Evolutionary conservation across 345 rosid species (phyloP).

Genomic region (Lenwebbia sp.): DNA sequence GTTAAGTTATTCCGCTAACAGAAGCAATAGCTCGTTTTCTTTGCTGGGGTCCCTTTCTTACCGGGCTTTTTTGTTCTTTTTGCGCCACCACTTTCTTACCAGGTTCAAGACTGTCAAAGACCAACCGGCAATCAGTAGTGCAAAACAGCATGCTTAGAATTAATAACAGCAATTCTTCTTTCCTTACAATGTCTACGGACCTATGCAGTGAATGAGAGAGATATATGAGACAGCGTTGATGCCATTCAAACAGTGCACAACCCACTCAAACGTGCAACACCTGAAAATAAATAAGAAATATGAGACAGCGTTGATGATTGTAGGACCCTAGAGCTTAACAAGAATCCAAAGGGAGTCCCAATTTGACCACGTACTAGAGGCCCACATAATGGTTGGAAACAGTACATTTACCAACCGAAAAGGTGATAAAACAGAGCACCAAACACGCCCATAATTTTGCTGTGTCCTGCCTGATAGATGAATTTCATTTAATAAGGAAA

Average conservation of each 20-base stretch:
- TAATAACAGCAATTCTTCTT: not conserved
- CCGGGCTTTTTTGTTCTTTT: not conserved
- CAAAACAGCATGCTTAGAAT: not conserved
- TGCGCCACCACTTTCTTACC: not conserved
- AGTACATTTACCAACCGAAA: not conserved
- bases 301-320: not conserved
- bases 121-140: not conserved
- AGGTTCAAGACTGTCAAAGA: not conserved
- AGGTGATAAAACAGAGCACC: not conserved
- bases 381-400: not conserved
- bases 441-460: not conserved
- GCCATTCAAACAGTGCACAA: not conserved
- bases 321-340: not conserved
- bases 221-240: not conserved
- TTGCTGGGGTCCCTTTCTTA: not conserved
- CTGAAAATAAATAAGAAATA: not conserved
- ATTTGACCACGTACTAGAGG: not conserved
- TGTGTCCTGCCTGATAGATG: not conserved
- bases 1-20: too few relatives aligned
- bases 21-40: not conserved
- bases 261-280: not conserved
- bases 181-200: not conserved
- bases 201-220: not conserved
- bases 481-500: not conserved
- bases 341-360: not conserved